Percentiles rank a stretch among this genome's conserved stretches.
Evolutionary conservation across 2,329 filamentous ascomycete genomes (phyloP).

Genomic region (Fonsecaea nubica): DNA sequence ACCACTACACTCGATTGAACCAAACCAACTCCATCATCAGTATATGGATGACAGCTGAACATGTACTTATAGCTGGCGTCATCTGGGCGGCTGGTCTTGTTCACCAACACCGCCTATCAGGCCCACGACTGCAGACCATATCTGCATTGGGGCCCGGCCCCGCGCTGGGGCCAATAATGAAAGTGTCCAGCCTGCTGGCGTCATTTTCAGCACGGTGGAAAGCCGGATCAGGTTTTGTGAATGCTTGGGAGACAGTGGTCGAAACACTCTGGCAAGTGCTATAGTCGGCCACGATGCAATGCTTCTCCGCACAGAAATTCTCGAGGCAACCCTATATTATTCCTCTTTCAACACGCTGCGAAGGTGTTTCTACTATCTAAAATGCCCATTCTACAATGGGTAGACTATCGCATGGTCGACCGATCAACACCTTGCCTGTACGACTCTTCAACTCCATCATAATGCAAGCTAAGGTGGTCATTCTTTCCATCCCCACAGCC

Average conservation of each 20-base stretch:
- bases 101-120: not conserved
- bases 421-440: slow-evolving; percentile 19
- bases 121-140: not conserved
- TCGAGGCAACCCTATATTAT: too few species aligned
- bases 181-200: slow-evolving; percentile 20
- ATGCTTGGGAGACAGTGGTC: slow-evolving; percentile 14
- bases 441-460: slow-evolving; percentile 26
- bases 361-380: not conserved
- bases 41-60: slow-evolving; percentile 18
- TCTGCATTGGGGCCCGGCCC: not conserved
- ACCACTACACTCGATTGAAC: slow-evolving; percentile 15
- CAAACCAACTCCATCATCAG: slow-evolving; percentile 6
- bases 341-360: too few species aligned
- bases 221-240: not conserved
- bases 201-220: slow-evolving; percentile 21
- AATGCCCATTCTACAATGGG: slow-evolving; percentile 25
- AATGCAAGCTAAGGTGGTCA: slow-evolving; percentile 18
- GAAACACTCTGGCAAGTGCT: slow-evolving; percentile 14
- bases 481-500: slow-evolving; percentile 21
- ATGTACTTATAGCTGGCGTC: slow-evolving; percentile 12
- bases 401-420: slow-evolving; percentile 23
- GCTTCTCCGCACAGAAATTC: too few species aligned
- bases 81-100: slow-evolving; percentile 13
- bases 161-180: slow-evolving; percentile 11
- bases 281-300: too few species aligned